phyloP scores from a whole-genome alignment of 495 filamentous ascomycete genomes.

The Penicillium chermesinum region DNA sequence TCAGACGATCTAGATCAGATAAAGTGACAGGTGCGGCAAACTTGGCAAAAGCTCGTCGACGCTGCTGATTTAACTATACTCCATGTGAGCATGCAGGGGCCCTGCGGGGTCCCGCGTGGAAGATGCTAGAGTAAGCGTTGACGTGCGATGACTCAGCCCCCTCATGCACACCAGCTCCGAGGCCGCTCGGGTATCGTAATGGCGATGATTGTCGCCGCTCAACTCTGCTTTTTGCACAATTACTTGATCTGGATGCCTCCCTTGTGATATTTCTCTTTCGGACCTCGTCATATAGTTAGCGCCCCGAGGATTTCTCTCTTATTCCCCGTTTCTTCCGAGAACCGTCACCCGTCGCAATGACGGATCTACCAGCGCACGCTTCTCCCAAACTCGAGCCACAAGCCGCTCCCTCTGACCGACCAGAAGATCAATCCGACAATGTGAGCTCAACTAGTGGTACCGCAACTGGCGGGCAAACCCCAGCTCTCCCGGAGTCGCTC shows the following conservation, averaged over 20 bases:
- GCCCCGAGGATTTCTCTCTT: neutral
- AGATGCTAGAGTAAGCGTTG: constrained; percentile 18
- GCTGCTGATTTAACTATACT: neutral
- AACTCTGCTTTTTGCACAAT: neutral
- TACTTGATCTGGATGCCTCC: neutral
- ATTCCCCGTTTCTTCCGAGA: neutral
- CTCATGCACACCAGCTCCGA: constrained; percentile 15
- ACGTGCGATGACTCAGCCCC: constrained; percentile 18
- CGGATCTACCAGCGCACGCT: constrained; percentile 47
- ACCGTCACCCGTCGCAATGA: constrained; percentile 32
- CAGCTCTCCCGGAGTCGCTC: constrained; percentile 47
- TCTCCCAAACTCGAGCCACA: constrained; percentile 48
- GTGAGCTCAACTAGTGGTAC: constrained; percentile 19
- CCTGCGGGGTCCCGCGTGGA: neutral
- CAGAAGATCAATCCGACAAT: constrained; percentile 18
- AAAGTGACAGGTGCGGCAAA: neutral
- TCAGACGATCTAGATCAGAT: neutral
- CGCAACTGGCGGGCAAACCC: constrained; percentile 25
- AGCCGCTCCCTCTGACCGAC: constrained; percentile 13
- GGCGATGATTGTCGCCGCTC: constrained; percentile 17
- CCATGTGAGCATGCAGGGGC: neutral
- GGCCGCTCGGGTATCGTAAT: neutral
- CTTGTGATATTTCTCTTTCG: neutral
- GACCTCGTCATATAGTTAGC: neutral
- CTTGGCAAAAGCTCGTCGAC: neutral